phyloP scores from a whole-genome alignment of 2,329 filamentous ascomycete species.

The Sporothrix protearum region DNA sequence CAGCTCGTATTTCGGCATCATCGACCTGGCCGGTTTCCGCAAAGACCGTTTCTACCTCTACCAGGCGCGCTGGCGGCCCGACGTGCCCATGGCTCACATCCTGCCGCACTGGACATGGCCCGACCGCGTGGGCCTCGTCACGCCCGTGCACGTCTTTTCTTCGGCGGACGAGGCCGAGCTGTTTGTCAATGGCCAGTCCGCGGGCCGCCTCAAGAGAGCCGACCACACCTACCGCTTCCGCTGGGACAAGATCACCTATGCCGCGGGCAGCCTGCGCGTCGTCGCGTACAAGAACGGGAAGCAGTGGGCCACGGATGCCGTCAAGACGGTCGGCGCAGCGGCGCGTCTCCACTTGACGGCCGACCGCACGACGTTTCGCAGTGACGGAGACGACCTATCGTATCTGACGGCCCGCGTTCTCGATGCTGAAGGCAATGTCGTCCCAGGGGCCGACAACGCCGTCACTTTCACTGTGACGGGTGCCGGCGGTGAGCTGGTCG shows the following conservation, averaged over 20 bases:
- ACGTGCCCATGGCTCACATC: conserved; percentile 48
- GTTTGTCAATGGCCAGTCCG: conserved; percentile 50
- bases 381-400: conserved; percentile 45
- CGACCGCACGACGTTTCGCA: conserved; percentile 41
- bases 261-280: conserved; percentile 46
- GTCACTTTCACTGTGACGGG: conserved; percentile 46
- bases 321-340: conserved; percentile 42
- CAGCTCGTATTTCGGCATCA: conserved; percentile 54
- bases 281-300: conserved; percentile 47
- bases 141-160: conserved; percentile 54
- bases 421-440: conserved; percentile 43
- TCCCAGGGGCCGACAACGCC: conserved; percentile 42
- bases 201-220: conserved; percentile 38
- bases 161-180: conserved; percentile 52
- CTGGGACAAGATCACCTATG: conserved; percentile 51
- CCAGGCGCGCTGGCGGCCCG: conserved; percentile 51
- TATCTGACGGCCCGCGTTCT: conserved; percentile 46
- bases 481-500: conserved; percentile 42
- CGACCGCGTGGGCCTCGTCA: conserved; percentile 42
- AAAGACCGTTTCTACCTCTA: conserved; percentile 57
- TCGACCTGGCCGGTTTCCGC: conserved; percentile 55
- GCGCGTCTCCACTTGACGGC: conserved; percentile 37
- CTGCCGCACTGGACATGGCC: conserved; percentile 57
- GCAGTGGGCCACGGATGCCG: conserved; percentile 44
- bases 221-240: conserved; percentile 47